Conservation (phyloP, 768 basidiomycete genomes). For the Psilocybe sp. region DNA sequence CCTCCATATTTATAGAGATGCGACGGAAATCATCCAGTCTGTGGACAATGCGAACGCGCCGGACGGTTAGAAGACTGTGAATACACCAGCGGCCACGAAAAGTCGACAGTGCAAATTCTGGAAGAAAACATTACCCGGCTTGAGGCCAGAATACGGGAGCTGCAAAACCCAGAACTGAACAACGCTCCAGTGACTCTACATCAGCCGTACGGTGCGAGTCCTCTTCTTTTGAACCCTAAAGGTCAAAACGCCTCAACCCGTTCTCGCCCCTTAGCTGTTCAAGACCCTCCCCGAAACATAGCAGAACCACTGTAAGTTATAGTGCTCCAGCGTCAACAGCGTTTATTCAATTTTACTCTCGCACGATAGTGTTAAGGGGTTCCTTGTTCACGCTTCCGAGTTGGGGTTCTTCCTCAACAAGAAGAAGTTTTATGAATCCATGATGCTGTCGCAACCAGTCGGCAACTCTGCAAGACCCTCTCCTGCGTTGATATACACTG, state of each 20-base stretch:
- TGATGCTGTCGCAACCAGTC: constrained; percentile 24
- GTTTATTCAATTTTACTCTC: constrained; percentile 4
- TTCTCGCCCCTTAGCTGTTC: constrained; percentile 4
- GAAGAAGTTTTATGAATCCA: constrained; percentile 40
- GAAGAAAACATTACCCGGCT: constrained; percentile 50
- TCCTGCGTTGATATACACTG: constrained; percentile 34
- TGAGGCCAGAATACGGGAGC: constrained; percentile 42
- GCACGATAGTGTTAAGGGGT: constrained; percentile 27
- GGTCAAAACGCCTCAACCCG: neutral
- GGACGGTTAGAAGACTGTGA: constrained; percentile 57
- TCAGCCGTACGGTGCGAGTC: constrained; percentile 30
- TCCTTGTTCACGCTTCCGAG: constrained; percentile 47
- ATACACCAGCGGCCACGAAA: constrained; percentile 46
- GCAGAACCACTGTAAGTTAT: constrained; percentile 28
- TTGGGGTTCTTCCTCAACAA: constrained; percentile 58
- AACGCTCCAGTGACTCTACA: constrained; percentile 28
- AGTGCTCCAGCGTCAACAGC: neutral
- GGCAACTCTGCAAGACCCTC: constrained; percentile 34
- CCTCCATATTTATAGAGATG: constrained; percentile 38
- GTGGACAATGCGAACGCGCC: constrained; percentile 46
- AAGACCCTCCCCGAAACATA: constrained; percentile 30
- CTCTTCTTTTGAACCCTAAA: constrained; percentile 1
- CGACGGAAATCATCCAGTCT: constrained; percentile 51
- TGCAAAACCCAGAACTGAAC: constrained; percentile 35
- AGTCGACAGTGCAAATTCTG: constrained; percentile 44